Conservation (phyloP, 2,329 filamentous ascomycete genomes). For the Podosphaera fusca region DNA sequence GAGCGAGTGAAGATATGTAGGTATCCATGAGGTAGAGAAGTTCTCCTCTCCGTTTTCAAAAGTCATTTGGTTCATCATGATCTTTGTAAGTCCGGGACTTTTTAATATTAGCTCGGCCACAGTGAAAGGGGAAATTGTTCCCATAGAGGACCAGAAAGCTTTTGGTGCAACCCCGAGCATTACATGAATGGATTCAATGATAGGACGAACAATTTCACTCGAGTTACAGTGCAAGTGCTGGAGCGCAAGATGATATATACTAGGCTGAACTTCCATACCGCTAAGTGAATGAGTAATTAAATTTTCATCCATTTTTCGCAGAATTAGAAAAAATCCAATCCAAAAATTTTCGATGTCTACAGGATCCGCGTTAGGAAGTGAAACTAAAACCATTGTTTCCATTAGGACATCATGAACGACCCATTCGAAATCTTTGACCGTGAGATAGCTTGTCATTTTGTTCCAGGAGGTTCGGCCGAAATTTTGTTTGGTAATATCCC, state of each 20-base stretch:
- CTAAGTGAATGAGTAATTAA: constrained; percentile 59
- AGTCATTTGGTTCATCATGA: constrained; percentile 36
- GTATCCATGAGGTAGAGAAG: constrained; percentile 53
- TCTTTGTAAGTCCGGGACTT: constrained; percentile 39
- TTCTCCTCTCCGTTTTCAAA: constrained; percentile 28
- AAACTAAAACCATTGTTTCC: constrained; percentile 38
- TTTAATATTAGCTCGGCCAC: constrained; percentile 69
- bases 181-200: constrained; percentile 45
- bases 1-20: constrained; percentile 55
- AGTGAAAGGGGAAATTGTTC: constrained; percentile 53
- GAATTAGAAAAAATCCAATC: constrained; percentile 50
- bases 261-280: constrained; percentile 55
- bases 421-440: constrained; percentile 63
- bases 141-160: constrained; percentile 76
- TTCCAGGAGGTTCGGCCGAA: constrained; percentile 49
- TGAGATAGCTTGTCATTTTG: constrained; percentile 39
- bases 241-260: constrained; percentile 38
- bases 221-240: constrained; percentile 28
- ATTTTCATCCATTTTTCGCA: constrained; percentile 48
- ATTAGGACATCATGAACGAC: constrained; percentile 54
- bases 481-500: constrained; percentile 34
- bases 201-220: constrained; percentile 36
- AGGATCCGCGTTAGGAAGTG: constrained; percentile 25
- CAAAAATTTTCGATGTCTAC: constrained; percentile 48
- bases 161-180: constrained; percentile 54